Evolutionary conservation across 2,329 filamentous ascomycete genomes (phyloP), one percentile per base, ranked within the genome.

Genomic region (Fusarium pininemorale): DNA sequence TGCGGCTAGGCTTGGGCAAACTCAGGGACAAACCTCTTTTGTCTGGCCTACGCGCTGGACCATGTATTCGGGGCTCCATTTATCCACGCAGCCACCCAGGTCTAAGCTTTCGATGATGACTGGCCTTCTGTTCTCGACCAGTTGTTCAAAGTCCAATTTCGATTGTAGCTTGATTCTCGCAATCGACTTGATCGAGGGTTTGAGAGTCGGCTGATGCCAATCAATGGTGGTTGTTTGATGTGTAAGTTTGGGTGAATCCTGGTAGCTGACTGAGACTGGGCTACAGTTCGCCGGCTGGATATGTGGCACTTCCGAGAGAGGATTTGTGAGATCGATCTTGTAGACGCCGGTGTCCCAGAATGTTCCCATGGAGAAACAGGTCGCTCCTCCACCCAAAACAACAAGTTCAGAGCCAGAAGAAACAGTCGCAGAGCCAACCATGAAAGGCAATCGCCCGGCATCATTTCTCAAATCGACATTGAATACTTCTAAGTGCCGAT

Each of bases 281-380:
- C 15, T 66, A 44, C 22, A 24, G 50, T 20, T 42, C 13, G 20
- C 42, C 47, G 4, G 45, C 22, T 7, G 37, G 41, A 20, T 26
- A 28, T 41, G 12, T 28, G 24, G 16, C 37, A 28, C 16, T 37
- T 47, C 22, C 47, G 69, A 32, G 69, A 56, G 10, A 28, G 61
- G 14, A 51, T 45, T 56, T 18, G 64, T 59, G 7, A 79, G 53
- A 11, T 69, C 58, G 28, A 90, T 76, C 5, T 82, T 80, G 57
- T 85, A 92, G 18, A 87, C 84, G 3, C 90, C 90, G 38, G 87
- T 86, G 57, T 95, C 95, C 93, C 94, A 97, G 78, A 90, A 95
- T 12, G 93, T 93, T 3, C 95, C 95, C 87, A 97, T 97, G 0
- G 94, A 95, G 84, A 97, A 97, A 80, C 94, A 97, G 0, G 94